These are phyloP conservation scores for Chalciporus piperatus DNA, from an alignment of 768 basidiomycete genomes.

Conservation along the genomic window DNA sequence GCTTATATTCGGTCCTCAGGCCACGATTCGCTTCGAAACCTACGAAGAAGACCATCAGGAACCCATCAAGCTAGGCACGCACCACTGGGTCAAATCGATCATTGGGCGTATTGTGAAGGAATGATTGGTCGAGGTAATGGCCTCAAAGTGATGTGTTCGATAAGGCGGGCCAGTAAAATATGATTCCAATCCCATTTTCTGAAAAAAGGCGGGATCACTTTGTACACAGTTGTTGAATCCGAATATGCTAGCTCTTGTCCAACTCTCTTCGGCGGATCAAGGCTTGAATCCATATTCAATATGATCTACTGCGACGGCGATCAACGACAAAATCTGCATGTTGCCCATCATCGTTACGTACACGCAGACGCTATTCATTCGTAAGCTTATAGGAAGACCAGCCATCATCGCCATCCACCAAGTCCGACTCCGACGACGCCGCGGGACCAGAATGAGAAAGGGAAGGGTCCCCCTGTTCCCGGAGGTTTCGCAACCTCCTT, in stretches of 20 bases:
- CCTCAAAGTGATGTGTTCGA: no score
- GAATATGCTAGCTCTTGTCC: no score
- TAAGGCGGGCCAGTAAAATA: no score
- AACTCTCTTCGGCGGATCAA: no score
- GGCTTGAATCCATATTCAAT: no score
- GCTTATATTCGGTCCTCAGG: constrained; percentile 36
- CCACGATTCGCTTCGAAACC: neutral
- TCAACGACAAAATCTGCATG: no score
- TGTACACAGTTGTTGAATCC: no score
- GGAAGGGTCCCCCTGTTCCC: constrained; percentile 17
- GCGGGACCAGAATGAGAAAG: neutral
- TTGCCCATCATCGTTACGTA: no score
- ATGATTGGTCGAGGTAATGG: no score
- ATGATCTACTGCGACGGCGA: no score
- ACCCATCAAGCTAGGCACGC: neutral
- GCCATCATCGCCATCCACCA: neutral
- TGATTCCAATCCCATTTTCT: no score
- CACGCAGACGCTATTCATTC: constrained; percentile 39
- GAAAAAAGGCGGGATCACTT: no score
- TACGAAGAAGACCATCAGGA: neutral
- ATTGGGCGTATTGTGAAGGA: neutral
- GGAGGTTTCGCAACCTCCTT: constrained; percentile 24
- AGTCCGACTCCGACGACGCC: neutral
- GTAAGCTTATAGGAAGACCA: constrained; percentile 30
- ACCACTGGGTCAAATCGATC: constrained; percentile 10